Evolutionary conservation across 805 yeast species (phyloP), one percentile per base, ranked within the genome.

Genomic region (Candida sanyiensis): DNA sequence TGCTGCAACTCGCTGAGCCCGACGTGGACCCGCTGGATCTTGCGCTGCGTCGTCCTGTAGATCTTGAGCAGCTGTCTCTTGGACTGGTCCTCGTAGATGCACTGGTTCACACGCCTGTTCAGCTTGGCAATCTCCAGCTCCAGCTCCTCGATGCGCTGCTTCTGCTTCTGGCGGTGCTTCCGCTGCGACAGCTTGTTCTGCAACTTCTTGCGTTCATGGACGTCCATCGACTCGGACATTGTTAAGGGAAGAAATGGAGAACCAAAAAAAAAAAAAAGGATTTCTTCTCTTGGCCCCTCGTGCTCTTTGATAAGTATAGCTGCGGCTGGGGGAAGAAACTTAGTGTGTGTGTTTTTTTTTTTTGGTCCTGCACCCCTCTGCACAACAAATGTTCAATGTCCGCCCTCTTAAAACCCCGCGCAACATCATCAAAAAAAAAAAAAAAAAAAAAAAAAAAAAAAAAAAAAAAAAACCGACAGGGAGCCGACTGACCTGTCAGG

Each of bases 111-210:
- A 10, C 35, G 33, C 27, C 27, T 27, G 5, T 42, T 43, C 9
- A 43, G 31, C 5, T 9, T 28, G 5, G 18, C 28, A 11, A 37
- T 24, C 22, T 43, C 37, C 7, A 17, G 15, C 19, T 43, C 46
- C 11, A 43, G 39, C n/a, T 40, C 46, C 16, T 40, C 37, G 10
- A 43, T 36, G 20, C 43, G 25, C 13, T 43, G 46, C 21, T 43
- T 42, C 30, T 43, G 46, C 25, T 43, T 43, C 33, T 38, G 39
- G 7, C 46, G 28, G 33, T 43, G 46, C 22, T 43, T 43, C 3
- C 46, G 32, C 33, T 43, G 46, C n/a, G 40, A 35, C 12, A 43
- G 38, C 32, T 43, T 43, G 28, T 43, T 43, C 29, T 40, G 43
- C 10, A 43, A 32, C 25, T 20, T 33, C 38, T 43, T 43, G 24